Evolutionary conservation across 805 yeast species (phyloP).

Genomic region (Yueomyces sinensis): DNA sequence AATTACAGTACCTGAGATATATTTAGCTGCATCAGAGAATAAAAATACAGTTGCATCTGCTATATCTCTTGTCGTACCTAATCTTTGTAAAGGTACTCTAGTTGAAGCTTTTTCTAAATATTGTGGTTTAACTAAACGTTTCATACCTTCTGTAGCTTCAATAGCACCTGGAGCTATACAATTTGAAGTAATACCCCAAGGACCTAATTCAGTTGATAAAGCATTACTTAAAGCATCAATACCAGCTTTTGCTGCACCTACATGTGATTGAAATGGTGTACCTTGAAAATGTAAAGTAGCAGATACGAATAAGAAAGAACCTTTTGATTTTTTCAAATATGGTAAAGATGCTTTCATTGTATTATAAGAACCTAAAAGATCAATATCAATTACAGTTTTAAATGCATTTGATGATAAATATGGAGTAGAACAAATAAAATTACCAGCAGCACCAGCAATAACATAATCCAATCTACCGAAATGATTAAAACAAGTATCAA

Average conservation of each 20-base stretch:
- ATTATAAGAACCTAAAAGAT: slow-evolving; percentile 77
- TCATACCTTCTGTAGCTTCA: slow-evolving; percentile 74
- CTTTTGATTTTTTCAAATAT: slow-evolving; percentile 51
- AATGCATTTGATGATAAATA: slow-evolving; percentile 76
- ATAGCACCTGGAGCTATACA: slow-evolving; percentile 90
- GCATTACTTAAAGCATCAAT: slow-evolving; percentile 77
- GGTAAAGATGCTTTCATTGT: slow-evolving; percentile 73
- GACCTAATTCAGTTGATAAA: slow-evolving; percentile 84
- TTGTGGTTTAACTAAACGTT: slow-evolving; percentile 39
- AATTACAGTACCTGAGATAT: slow-evolving; percentile 61
- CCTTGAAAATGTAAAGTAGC: slow-evolving; percentile 89
- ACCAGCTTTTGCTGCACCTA: slow-evolving; percentile 93
- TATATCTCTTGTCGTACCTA: slow-evolving; percentile 64
- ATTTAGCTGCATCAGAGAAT: slow-evolving; percentile 71
- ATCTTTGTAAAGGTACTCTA: slow-evolving; percentile 43
- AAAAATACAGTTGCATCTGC: slow-evolving; percentile 79
- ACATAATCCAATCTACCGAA: slow-evolving; percentile 78
- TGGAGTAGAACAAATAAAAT: slow-evolving; percentile 70
- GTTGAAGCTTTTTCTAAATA: slow-evolving; percentile 28
- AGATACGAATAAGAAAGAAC: slow-evolving; percentile 63
- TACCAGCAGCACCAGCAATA: slow-evolving; percentile 95
- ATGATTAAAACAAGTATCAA: slow-evolving; percentile 43
- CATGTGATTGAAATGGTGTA: slow-evolving; percentile 79
- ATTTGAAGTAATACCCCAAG: slow-evolving; percentile 72
- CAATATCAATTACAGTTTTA: slow-evolving; percentile 77